These are phyloP conservation scores for Stemphylium vesicarium DNA, from an alignment of 2,329 filamentous ascomycete species.

Conservation along the genomic window DNA sequence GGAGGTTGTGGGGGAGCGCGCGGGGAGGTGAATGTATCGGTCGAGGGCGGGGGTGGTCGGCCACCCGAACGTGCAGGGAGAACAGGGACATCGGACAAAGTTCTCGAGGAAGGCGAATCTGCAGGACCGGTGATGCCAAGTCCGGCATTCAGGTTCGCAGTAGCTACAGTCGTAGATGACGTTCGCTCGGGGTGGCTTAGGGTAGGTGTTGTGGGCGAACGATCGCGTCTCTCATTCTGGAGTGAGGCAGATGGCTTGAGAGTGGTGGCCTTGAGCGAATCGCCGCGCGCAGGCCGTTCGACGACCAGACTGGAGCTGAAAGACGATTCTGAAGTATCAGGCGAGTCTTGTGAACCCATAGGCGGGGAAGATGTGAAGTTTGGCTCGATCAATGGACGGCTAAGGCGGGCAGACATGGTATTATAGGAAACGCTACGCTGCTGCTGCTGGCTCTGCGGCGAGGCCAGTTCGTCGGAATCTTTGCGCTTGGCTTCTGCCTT, in stretches of 20 bases:
- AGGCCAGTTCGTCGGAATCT: constrained; percentile 53
- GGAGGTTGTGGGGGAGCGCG: constrained; percentile 54
- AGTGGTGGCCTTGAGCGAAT: constrained; percentile 59
- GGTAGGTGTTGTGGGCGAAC: constrained; percentile 52
- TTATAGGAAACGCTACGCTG: constrained; percentile 49
- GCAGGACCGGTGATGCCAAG: constrained; percentile 51
- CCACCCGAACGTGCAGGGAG: constrained; percentile 56
- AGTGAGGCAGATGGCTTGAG: constrained; percentile 52
- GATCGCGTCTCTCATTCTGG: constrained; percentile 66
- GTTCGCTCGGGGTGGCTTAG: constrained; percentile 49
- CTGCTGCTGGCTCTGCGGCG: constrained; percentile 15
- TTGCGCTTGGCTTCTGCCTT: constrained; percentile 56
- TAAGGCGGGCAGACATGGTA: constrained; percentile 44
- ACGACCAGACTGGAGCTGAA: constrained; percentile 49
- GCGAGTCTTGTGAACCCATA: constrained; percentile 45
- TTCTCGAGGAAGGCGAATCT: constrained; percentile 51
- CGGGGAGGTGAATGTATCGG: constrained; percentile 54
- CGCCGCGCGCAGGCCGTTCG: constrained; percentile 62
- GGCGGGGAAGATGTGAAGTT: constrained; percentile 49
- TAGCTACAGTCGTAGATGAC: constrained; percentile 39
- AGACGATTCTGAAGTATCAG: constrained; percentile 45
- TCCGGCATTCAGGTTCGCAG: constrained; percentile 49
- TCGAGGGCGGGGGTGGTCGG: constrained; percentile 50
- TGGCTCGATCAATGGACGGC: constrained; percentile 42
- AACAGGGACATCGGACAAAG: constrained; percentile 51